Base-by-base conservation (phyloP, 208 protist species). In the Crithidia fasciculata region DNA sequence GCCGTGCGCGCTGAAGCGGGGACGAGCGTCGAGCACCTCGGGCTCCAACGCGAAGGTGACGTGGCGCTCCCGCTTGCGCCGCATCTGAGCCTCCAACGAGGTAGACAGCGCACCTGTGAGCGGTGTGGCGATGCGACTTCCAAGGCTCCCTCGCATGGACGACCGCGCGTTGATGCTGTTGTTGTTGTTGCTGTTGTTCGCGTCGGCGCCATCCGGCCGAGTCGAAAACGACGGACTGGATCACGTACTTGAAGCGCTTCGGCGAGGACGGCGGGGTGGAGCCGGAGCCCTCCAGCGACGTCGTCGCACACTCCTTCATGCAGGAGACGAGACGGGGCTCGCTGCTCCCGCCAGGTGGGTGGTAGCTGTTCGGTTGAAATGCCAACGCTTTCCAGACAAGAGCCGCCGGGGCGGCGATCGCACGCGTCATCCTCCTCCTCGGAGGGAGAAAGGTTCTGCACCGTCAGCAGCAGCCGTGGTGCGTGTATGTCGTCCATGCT, bases 1-100 rank as follows among this genome's bases (percentile, higher is more conserved):
- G 43, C 74, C 47, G 50, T 73, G 53, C 7, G 74, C 49, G 28
- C 66, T 73, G 59, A 72, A 61, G 18, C 66, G 74, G 5, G 74
- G 65, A 9, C 74, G 74, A 7, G 66, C 59, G 36, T 78, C 74
- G 16, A 78, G 66, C 43, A 78, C 64, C 58, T 78, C 74, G 16
- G 74, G 74, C 59, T 78, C 66, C 56, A 78, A 13, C 52, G 74
- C 74, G 15, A 78, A 78, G 36, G 74, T 78, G 40, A 78, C 66
- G 56, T 78, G 74, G 12, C 74, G 65, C 52, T 72, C 58, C 10
- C 49, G 54, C 57, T 9, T 9, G 19, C 52, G 55, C 0, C 64
- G 72, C 55, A 50, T 43, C 55, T 47, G 70, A 4, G 61, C 57
- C 19, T 70, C 19, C 9, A 50, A 28, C 18, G 56, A n/a, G 47